phyloP scores from a whole-genome alignment of 495 filamentous ascomycete genomes.

The Neurospora sublineolata region DNA sequence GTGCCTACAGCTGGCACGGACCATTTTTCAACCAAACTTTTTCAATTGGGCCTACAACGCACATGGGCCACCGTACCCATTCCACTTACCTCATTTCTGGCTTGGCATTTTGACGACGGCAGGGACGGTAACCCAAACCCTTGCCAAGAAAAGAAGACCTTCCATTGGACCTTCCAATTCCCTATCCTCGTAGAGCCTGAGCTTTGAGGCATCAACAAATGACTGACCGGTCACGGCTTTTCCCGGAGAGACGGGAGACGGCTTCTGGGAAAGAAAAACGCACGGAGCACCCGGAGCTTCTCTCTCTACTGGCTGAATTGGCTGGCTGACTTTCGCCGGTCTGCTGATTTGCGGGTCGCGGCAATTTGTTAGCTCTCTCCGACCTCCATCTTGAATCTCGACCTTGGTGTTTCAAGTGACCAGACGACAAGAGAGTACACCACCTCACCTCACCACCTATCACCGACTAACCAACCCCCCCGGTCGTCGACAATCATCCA shows the following conservation, averaged over 20 bases:
- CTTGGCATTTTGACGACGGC: neutral
- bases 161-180: neutral
- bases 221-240: neutral
- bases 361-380: neutral
- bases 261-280: too few species aligned
- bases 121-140: neutral
- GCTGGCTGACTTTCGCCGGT: slow-evolving; percentile 1
- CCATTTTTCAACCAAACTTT: too few species aligned
- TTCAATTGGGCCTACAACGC: too few species aligned
- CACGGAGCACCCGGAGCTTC: neutral
- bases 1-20: too few species aligned
- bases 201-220: neutral
- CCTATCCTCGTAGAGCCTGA: neutral
- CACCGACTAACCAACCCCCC: slow-evolving; percentile 8
- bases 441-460: slow-evolving; percentile 3
- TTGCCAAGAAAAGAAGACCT: neutral
- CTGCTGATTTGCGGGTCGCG: neutral
- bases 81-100: slow-evolving; percentile 7
- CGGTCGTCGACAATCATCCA: slow-evolving; percentile 3
- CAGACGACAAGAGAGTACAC: neutral
- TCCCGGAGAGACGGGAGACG: neutral
- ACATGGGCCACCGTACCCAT: too few species aligned
- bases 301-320: neutral
- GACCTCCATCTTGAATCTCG: neutral
- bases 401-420: neutral